Percentiles rank a stretch among this genome's conserved stretches.
Evolutionary conservation across 257 asterid species (phyloP).

Genomic region (Lavandula angustifolia): DNA sequence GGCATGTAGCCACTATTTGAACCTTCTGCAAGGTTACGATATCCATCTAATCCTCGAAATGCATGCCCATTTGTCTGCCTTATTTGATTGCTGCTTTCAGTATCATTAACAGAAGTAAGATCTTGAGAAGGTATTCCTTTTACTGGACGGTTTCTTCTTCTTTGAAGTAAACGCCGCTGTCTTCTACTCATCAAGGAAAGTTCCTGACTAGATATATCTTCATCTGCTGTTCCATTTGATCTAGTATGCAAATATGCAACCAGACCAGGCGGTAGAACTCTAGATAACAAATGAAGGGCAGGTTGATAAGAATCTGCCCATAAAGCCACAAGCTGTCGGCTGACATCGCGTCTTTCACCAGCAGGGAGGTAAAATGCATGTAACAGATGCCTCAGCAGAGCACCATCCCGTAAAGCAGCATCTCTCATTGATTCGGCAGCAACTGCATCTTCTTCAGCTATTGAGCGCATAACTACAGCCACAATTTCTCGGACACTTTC

Average conservation of each 20-base stretch:
- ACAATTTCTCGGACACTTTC: conserved; percentile 93
- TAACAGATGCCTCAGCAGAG: conserved; percentile 87
- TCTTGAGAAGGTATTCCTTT: conserved; percentile 66
- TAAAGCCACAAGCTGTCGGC: conserved; percentile 98
- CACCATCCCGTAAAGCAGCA: conserved; percentile 99
- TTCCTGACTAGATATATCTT: conserved; percentile 65
- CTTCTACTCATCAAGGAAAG: conserved; percentile 84
- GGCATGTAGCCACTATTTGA: conserved; percentile 46
- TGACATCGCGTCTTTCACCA: conserved; percentile 95
- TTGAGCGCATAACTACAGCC: conserved; percentile 96
- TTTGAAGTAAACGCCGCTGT: conserved; percentile 84
- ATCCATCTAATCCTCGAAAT: conserved; percentile 49
- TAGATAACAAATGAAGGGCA: conserved; percentile 88
- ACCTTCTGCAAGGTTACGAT: conserved; percentile 49
- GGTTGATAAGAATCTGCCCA: conserved; percentile 99
- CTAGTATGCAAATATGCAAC: conserved; percentile 95
- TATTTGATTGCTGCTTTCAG: conserved; percentile 56
- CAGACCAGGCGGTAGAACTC: conserved; percentile 98
- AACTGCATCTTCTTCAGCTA: conserved; percentile 99
- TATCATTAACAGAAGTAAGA: conserved; percentile 51
- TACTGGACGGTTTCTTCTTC: conserved; percentile 73
- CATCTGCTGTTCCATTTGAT: conserved; percentile 58
- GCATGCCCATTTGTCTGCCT: conserved; percentile 44
- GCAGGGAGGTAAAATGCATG: conserved; percentile 93
- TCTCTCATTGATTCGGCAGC: conserved; percentile 99